Evolutionary conservation across 441 rosid species (phyloP), one percentile per base, ranked within the genome.

Genomic region (Gossypium trilobum): DNA sequence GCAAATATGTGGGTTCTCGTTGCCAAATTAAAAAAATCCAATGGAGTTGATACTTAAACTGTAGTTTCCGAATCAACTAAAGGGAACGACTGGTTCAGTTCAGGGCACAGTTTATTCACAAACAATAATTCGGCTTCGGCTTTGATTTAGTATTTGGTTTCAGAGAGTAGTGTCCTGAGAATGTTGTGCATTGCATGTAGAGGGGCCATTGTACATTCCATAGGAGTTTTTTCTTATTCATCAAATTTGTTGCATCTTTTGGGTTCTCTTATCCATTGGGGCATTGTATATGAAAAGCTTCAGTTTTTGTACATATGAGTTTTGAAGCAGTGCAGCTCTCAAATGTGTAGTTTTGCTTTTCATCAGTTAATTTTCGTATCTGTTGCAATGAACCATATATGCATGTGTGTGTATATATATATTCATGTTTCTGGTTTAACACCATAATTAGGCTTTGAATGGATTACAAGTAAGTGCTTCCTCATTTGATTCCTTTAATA

Each of bases 1-100:
- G 99, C 99, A 16, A 92, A 90, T 78, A 95, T 95, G 99, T 95
- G 97, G 97, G 94, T 87, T 71, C 94, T 90, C 46, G 97, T 95
- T 27, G 93, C 97, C 2, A 90, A 89, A 78, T 73, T 95, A 88
- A 95, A 89, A 73, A 91, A 76, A 75, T 82, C 93, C 14, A 84
- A 77, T 25, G 96, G 88, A 46, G 74, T 33, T 10, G 91, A 85
- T 67, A 60, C 31, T 27, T 27, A 27, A 27, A 27, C 76, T 3
- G 88, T 73, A 31, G 67, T 68, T 36, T 75, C 81, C 3, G 87
- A 87, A 29, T 72, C 83, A 1, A 70, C 76, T 0, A 75, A 73
- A 76, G 85, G 76, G 67, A 73, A 48, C 25, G 72, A 83, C 19
- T 73, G 73, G 65, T 51, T 72, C 31, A 27, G 31, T 4, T 27